Conservation (phyloP, 345 rosid genomes). For the Eutrema yunnanense region DNA sequence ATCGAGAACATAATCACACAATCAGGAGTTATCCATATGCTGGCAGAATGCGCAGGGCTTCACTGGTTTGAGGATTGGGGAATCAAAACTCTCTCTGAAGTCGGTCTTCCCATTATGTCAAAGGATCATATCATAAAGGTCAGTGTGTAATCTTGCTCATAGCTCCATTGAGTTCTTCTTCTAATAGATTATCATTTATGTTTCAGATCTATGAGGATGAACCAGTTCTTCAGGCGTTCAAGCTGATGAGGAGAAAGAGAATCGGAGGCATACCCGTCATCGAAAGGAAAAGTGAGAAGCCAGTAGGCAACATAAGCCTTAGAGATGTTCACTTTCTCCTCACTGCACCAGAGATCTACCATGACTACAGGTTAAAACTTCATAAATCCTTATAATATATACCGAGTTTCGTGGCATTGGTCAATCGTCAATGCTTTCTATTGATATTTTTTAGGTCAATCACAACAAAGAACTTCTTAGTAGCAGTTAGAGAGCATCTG, state of each 20-base stretch:
- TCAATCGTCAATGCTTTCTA: slow-evolving; percentile 3
- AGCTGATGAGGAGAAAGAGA: slow-evolving; percentile 76
- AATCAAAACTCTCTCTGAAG: slow-evolving; percentile 68
- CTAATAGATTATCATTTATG: background rate
- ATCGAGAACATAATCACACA: slow-evolving; percentile 85
- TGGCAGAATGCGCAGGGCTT: slow-evolving; percentile 88
- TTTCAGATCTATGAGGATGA: slow-evolving; percentile 76
- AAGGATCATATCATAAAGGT: slow-evolving; percentile 55
- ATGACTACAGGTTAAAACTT: slow-evolving; percentile 58
- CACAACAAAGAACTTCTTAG: slow-evolving; percentile 76
- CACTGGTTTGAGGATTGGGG: slow-evolving; percentile 99
- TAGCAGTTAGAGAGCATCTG: slow-evolving; percentile 60
- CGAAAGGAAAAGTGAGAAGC: slow-evolving; percentile 48
- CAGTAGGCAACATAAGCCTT: slow-evolving; percentile 85
- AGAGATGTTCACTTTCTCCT: slow-evolving; percentile 88
- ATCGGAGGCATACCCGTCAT: slow-evolving; percentile 83
- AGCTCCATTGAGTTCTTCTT: background rate
- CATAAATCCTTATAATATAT: background rate
- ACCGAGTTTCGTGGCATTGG: background rate
- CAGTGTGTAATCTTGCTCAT: slow-evolving; percentile 3
- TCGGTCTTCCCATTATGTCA: slow-evolving; percentile 80
- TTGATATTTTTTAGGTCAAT: slow-evolving; percentile 45
- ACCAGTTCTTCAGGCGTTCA: slow-evolving; percentile 97
- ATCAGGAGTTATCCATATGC: slow-evolving; percentile 94
- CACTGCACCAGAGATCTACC: slow-evolving; percentile 91